Percentiles rank a stretch among this genome's conserved stretches.
Evolutionary conservation across 805 yeast species (phyloP).

Genomic region (Kluyveromyces lactis): DNA sequence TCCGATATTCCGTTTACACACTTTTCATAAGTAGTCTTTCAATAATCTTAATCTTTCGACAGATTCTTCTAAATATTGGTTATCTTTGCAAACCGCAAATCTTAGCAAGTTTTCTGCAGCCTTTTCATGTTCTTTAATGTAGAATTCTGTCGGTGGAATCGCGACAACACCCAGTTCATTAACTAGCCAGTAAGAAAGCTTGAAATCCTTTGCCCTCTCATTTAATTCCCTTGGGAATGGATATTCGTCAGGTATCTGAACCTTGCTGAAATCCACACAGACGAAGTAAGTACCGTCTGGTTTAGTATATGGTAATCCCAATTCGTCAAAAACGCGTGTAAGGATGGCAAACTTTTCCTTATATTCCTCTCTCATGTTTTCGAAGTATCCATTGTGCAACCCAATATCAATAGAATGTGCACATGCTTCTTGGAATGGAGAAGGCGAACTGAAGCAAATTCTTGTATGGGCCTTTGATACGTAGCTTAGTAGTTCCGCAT

Average conservation of each 20-base stretch:
- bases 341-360: slow-evolving; percentile 64
- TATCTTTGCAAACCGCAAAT: slow-evolving; percentile 95
- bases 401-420: slow-evolving; percentile 70
- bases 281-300: slow-evolving; percentile 95
- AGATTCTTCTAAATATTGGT: slow-evolving; percentile 70
- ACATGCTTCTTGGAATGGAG: slow-evolving; percentile 89
- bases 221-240: slow-evolving; percentile 62
- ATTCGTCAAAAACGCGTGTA: slow-evolving; percentile 71
- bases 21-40: slow-evolving; percentile 45
- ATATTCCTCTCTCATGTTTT: slow-evolving; percentile 59
- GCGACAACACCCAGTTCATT: slow-evolving; percentile 90
- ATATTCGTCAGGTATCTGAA: slow-evolving; percentile 69
- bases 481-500: slow-evolving; percentile 69
- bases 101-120: slow-evolving; percentile 80
- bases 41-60: slow-evolving; percentile 64
- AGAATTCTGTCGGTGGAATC: slow-evolving; percentile 96
- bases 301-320: slow-evolving; percentile 78
- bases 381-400: slow-evolving; percentile 55
- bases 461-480: slow-evolving; percentile 88
- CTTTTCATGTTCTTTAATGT: slow-evolving; percentile 58
- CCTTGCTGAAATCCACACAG: slow-evolving; percentile 77
- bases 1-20: too few relatives aligned
- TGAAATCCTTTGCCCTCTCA: slow-evolving; percentile 74
- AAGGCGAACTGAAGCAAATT: slow-evolving; percentile 84
- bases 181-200: slow-evolving; percentile 85